A percentile compares a stretch with the other conserved stretches of the same genome.
phyloP scores from a whole-genome alignment of 2,329 filamentous ascomycete genomes.

The Alternaria metachromatica region DNA sequence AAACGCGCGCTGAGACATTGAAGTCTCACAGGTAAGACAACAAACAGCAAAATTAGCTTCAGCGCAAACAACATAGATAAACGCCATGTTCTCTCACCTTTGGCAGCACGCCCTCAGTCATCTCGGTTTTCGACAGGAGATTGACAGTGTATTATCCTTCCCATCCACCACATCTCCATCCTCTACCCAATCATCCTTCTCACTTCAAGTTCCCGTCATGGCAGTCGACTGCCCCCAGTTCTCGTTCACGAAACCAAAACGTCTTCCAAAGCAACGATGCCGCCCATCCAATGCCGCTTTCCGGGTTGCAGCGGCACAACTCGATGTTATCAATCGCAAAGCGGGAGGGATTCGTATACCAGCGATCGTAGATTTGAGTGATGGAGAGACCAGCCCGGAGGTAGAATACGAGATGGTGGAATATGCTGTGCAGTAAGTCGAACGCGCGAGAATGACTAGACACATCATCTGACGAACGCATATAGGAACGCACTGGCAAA shows the following conservation, averaged over 20 bases:
- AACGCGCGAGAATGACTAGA: rapidly evolving
- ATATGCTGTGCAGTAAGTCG: not conserved
- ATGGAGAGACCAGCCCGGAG: not conserved
- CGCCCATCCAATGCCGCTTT: not conserved
- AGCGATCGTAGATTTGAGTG: not conserved
- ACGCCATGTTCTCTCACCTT: not conserved
- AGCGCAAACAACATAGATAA: not conserved
- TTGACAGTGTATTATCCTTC: not conserved
- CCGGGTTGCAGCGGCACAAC: not conserved
- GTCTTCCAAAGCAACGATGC: not conserved
- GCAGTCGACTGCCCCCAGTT: not conserved
- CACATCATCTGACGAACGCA: not conserved
- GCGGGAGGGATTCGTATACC: not conserved
- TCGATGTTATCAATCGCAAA: not conserved
- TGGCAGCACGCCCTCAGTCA: not conserved
- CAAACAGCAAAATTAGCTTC: not conserved
- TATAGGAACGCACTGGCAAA: not conserved
- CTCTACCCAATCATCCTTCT: not conserved
- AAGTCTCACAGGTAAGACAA: not conserved
- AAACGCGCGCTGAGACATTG: not conserved
- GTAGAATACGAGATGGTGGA: not conserved
- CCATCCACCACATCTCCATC: not conserved
- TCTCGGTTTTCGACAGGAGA: not conserved
- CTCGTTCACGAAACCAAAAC: not conserved
- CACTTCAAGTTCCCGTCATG: not conserved